These are phyloP conservation scores for Podosphaera xanthii DNA, from an alignment of 2,329 filamentous ascomycete genomes.

Conservation along the genomic window DNA sequence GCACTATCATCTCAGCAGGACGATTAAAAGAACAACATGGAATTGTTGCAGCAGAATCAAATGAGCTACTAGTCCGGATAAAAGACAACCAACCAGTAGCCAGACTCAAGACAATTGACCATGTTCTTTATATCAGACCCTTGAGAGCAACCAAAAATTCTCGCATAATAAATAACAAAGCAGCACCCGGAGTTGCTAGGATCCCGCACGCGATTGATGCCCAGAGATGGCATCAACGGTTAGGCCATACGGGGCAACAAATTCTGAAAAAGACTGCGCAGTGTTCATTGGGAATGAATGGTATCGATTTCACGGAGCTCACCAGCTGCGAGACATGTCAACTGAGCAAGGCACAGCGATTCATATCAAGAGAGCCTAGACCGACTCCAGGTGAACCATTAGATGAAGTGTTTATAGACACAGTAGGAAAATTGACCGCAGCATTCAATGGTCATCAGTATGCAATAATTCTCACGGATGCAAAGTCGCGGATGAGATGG, in stretches of 20 bases:
- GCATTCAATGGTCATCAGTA: too few species aligned
- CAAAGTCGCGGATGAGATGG: not conserved
- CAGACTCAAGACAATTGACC: not conserved
- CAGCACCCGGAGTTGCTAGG: not conserved
- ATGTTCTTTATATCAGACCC: not conserved
- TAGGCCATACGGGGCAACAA: not conserved
- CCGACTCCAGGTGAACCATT: not conserved
- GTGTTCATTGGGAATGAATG: not conserved
- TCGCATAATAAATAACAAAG: not conserved
- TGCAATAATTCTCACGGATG: too few species aligned
- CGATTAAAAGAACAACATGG: not conserved
- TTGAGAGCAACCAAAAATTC: not conserved
- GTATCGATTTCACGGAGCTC: not conserved
- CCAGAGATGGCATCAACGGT: not conserved
- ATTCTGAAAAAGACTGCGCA: not conserved
- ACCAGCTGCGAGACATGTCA: not conserved
- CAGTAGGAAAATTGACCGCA: too few species aligned
- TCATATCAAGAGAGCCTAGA: not conserved
- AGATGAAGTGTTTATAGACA: not conserved
- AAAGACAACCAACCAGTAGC: not conserved
- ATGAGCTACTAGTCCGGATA: not conserved
- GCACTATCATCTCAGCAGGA: not conserved
- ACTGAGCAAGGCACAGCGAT: not conserved
- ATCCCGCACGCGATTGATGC: not conserved
- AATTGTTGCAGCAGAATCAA: not conserved